phyloP scores from a whole-genome alignment of 257 asterid genomes.

The Osmanthus fragrans region DNA sequence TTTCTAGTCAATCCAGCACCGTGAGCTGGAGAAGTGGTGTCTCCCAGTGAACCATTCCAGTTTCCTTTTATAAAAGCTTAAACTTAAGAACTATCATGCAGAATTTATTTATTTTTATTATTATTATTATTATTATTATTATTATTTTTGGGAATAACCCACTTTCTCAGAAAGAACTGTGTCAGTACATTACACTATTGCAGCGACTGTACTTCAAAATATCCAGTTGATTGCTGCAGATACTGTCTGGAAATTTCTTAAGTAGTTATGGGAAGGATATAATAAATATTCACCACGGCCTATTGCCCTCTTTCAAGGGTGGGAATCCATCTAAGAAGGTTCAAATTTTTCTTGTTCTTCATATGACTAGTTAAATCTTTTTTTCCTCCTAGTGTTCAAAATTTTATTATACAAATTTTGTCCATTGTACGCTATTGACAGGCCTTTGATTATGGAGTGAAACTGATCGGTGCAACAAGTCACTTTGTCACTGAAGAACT shows the following conservation, averaged over 20 bases:
- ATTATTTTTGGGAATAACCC: not conserved
- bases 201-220: conserved; percentile 27
- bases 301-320: conserved; percentile 95
- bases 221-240: conserved; percentile 48
- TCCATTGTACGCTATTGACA: conserved; percentile 27
- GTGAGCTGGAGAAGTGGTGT: not conserved
- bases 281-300: conserved; percentile 92
- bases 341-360: conserved; percentile 17
- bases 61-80: not conserved
- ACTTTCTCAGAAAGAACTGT: not conserved
- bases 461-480: conserved; percentile 90
- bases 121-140: no score
- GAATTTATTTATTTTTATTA: not conserved
- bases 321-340: conserved; percentile 94
- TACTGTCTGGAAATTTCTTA: conserved; percentile 79
- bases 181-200: conserved; percentile 10
- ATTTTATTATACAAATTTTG: conserved; percentile 8
- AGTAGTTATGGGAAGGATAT: conserved; percentile 67
- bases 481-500: conserved; percentile 95
- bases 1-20: not conserved
- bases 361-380: not conserved
- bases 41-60: not conserved
- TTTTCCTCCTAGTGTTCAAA: not conserved
- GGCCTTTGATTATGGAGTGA: conserved; percentile 98
- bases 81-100: not conserved